Conservation (phyloP, 768 basidiomycete species). For the Lentinula edodes region DNA sequence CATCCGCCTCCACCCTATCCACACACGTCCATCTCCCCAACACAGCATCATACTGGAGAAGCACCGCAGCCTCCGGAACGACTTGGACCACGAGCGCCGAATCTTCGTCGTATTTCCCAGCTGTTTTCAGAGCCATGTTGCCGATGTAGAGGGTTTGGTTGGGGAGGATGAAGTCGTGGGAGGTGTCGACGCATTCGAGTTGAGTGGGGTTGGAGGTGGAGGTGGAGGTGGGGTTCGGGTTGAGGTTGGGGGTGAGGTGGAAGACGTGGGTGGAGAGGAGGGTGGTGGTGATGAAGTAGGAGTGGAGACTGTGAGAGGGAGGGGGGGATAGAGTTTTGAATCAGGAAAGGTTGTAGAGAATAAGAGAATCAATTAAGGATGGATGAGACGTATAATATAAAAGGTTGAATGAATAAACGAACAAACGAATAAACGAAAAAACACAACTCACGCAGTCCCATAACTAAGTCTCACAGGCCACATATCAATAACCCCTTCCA, state of each 20-base stretch:
- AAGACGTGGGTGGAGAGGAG: slow-evolving; percentile 50
- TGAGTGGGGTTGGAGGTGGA: slow-evolving; percentile 32
- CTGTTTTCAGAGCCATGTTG: slow-evolving; percentile 41
- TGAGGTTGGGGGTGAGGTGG: too few relatives aligned
- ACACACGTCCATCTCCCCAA: slow-evolving; percentile 36
- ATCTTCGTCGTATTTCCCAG: slow-evolving; percentile 26
- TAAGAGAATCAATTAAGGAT: background rate
- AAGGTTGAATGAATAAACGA: background rate
- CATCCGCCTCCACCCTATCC: slow-evolving; percentile 34
- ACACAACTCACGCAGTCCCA: slow-evolving; percentile 43
- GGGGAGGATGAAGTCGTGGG: slow-evolving; percentile 35
- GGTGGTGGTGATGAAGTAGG: slow-evolving; percentile 58
- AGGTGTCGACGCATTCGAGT: slow-evolving; percentile 30
- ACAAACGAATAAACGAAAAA: too few relatives aligned
- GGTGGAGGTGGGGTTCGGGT: too few relatives aligned
- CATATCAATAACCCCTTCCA: slow-evolving; percentile 50
- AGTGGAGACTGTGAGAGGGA: slow-evolving; percentile 34
- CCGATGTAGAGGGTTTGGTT: slow-evolving; percentile 59
- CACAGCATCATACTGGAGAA: slow-evolving; percentile 51
- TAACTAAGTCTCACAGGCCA: slow-evolving; percentile 54
- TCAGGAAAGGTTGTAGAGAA: too few relatives aligned
- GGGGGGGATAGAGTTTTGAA: too few relatives aligned
- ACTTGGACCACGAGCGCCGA: slow-evolving; percentile 70
- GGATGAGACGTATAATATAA: too few relatives aligned
- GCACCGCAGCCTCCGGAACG: slow-evolving; percentile 46